Evolutionary conservation across 805 yeast genomes (phyloP).

Genomic region (Priceomyces medius): DNA sequence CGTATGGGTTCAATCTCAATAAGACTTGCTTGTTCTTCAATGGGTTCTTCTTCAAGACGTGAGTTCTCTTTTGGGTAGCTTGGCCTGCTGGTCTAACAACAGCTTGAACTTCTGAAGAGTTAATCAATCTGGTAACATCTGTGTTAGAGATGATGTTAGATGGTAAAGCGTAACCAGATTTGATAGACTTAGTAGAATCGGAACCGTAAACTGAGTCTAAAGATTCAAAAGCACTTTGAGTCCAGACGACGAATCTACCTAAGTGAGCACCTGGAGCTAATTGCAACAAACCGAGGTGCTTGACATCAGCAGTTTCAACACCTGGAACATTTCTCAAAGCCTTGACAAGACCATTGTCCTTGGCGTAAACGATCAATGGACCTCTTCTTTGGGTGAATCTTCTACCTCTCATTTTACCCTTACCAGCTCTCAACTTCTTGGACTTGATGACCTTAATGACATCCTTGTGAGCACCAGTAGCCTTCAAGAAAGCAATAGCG

Average conservation of each 20-base stretch:
- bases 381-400: conserved; percentile 99
- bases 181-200: conserved; percentile 77
- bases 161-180: conserved; percentile 92
- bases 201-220: conserved; percentile 98
- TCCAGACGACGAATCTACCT: conserved; percentile 99
- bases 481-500: conserved; percentile 96
- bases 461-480: conserved; percentile 98
- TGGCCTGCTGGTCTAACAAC: conserved; percentile 96
- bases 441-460: conserved; percentile 97
- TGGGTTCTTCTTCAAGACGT: conserved; percentile 97
- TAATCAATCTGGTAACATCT: conserved; percentile 95
- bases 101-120: conserved; percentile 98
- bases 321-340: conserved; percentile 99
- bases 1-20: conserved; percentile 99
- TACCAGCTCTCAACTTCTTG: conserved; percentile 99
- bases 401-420: conserved; percentile 99
- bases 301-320: conserved; percentile 94
- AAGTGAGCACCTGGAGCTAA: conserved; percentile 99
- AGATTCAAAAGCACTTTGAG: conserved; percentile 96
- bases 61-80: conserved; percentile 87
- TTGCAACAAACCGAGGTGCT: conserved; percentile 91
- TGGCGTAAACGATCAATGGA: conserved; percentile 96
- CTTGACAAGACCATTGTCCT: conserved; percentile 96
- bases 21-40: conserved; percentile 96
- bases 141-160: conserved; percentile 90